Conservation (phyloP, 768 basidiomycete species). For the Serendipita sp. region DNA sequence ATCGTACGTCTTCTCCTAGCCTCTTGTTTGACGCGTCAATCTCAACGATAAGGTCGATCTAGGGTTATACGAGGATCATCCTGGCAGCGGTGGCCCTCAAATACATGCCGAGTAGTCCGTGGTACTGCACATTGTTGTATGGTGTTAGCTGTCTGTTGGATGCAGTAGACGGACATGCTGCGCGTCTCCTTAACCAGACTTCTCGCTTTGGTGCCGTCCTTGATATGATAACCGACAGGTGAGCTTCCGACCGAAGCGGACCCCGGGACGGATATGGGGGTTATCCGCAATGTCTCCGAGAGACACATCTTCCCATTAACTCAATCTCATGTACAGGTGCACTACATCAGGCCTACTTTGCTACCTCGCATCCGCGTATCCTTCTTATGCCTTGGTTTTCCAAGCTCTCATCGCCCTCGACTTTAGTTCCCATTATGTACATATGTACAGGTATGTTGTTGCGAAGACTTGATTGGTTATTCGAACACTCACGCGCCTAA, state of each 20-base stretch:
- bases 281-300: background rate
- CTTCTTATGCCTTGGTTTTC: constrained; percentile 67
- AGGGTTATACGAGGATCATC: constrained; percentile 82
- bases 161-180: constrained; percentile 87
- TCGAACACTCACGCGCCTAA: background rate
- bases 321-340: constrained; percentile 41
- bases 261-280: background rate
- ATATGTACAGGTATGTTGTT: constrained; percentile 85
- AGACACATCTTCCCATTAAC: background rate
- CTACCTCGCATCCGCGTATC: constrained; percentile 84
- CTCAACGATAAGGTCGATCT: constrained; percentile 6
- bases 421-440: constrained; percentile 98
- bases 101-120: constrained; percentile 91
- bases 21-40: background rate
- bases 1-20: constrained; percentile 39
- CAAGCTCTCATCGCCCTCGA: constrained; percentile 94
- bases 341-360: constrained; percentile 90
- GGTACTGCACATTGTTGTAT: constrained; percentile 80
- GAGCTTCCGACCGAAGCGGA: constrained; percentile 15
- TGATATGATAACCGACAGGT: constrained; percentile 99
- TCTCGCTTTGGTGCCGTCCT: constrained; percentile 95
- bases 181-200: constrained; percentile 73
- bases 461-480: background rate
- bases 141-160: constrained; percentile 83
- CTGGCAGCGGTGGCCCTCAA: constrained; percentile 76